Base-by-base conservation (phyloP, 2,329 filamentous ascomycete species). In the Talaromyces funiculosus region DNA sequence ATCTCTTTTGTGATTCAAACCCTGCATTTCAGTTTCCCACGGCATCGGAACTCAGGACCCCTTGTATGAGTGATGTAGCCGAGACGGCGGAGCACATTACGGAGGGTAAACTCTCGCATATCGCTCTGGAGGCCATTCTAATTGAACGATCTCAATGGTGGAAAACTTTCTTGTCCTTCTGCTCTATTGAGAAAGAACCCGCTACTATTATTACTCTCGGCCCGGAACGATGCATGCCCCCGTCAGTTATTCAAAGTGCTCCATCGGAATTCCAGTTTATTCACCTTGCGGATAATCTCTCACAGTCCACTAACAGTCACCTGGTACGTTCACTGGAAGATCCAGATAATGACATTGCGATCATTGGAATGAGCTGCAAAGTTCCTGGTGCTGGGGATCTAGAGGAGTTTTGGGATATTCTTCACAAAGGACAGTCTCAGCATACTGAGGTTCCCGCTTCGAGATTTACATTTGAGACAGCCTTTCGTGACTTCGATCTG, bases 161-260 rank as follows among this genome's bases (percentile, higher is more conserved):
- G 29, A 24, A 31, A 16, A 29, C 31, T 7, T 49, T 31, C 22
- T 22, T 31, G 33, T 31, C 53, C 18, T 29, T 53, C 10, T 20
- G 22, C 35, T 29, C 20, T 7, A 14, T 18, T 22, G 4, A 31
- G 10, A 3, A 64, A 7, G 35, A 60, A 8, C 26, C 42, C 12
- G 57, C 64, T 0, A 51, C 66, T 12, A 29, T 62, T 7, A 55
- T 40, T 3, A 37, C 74, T 35, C 60, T 76, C 22, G 77, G 77
- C 2, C 65, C 67, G 1, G 75, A 78, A 49, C 67, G 72, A 29
- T 67, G 66, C 53, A 56, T 78, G 3, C 75, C 76, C 24, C 70
- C 72, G 3, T 53, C 49, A n/a, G 22, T 37, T 7, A 22, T 53
- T 29, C n/a, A 20, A 37, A 31, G 20, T 2, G n/a, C 22, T 35